Percentiles rank a stretch among this genome's conserved stretches.
Evolutionary conservation across 805 yeast species (phyloP).

Genomic region (Kodamaea restingae): DNA sequence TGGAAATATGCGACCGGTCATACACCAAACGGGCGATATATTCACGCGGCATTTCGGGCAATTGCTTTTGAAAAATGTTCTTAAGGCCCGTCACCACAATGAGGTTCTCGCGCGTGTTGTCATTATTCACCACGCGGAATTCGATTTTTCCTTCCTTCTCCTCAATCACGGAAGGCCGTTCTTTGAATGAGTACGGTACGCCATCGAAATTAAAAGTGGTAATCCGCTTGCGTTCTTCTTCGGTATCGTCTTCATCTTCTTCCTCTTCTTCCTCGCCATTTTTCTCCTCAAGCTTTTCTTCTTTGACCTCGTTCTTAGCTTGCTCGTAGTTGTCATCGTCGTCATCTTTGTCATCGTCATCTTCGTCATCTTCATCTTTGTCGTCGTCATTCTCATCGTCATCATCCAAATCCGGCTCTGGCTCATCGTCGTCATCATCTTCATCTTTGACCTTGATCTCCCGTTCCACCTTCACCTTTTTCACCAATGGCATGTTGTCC

Average conservation of each 20-base stretch:
- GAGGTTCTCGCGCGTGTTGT: slow-evolving; percentile 78
- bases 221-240: slow-evolving; percentile 38
- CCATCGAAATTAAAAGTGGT: slow-evolving; percentile 70
- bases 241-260: slow-evolving; percentile 43
- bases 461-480: slow-evolving; percentile 19
- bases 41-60: slow-evolving; percentile 98
- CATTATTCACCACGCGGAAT: slow-evolving; percentile 94
- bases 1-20: slow-evolving; percentile 89
- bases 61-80: slow-evolving; percentile 93
- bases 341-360: slow-evolving; percentile 16
- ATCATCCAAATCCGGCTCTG: slow-evolving; percentile 17
- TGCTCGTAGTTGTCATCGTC: slow-evolving; percentile 22
- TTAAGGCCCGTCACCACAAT: slow-evolving; percentile 93
- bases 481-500: slow-evolving; percentile 22
- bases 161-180: slow-evolving; percentile 90
- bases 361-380: slow-evolving; percentile 9
- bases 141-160: slow-evolving; percentile 92
- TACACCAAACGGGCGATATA: slow-evolving; percentile 92
- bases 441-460: slow-evolving; percentile 17
- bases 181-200: slow-evolving; percentile 74
- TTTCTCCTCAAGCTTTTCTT: slow-evolving; percentile 15
- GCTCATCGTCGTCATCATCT: slow-evolving; percentile 21
- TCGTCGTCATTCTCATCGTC: slow-evolving; percentile 10
- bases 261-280: slow-evolving; percentile 24
- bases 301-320: slow-evolving; percentile 26